Evolutionary conservation across 441 rosid genomes (phyloP), one percentile per base, ranked within the genome.

Genomic region (Pelargonium fulgidum): DNA sequence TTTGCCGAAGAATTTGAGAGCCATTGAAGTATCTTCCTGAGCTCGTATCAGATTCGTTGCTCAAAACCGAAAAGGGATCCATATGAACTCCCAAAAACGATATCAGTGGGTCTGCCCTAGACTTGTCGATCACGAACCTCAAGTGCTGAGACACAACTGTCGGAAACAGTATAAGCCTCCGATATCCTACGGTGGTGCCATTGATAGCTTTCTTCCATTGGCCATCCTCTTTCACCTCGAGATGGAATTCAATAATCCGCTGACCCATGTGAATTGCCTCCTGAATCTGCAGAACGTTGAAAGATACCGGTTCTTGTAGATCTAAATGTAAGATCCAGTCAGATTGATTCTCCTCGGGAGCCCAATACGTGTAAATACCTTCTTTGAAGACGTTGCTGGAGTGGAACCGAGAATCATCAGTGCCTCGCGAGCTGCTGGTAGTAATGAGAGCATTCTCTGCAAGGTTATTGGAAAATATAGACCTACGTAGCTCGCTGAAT

Each of bases 261-360:
- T 93, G 95, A 65, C 99, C 99, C 89, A 93, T 86, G 20, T 93
- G 93, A 71, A 93, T 86, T 1, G 95, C 96, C 81, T 93, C 97
- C 76, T 78, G 85, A 69, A 88, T 76, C 76, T 80, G 86, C 72
- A 93, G 66, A 59, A 91, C 87, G 44, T 91, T 89, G 84, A 93
- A 93, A 47, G 83, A 78, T 5, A 83, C 82, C 12, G 76, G 12
- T 48, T 86, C 82, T 52, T 66, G 79, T 77, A 91, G 81, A 68
- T 81, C 72, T 17, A 93, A 67, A 67, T 73, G 68, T 50, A 93
- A 64, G 47, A 70, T 79, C 97, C 97, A 91, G 7, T 44, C 58
- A 0, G 70, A 70, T 12, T 76, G 74, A 45, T 81, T 81, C 78
- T 88, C 88, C 74, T 84, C 85, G 4, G 96, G 93, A 0, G 96